Conservation (phyloP, 805 yeast genomes). For the Soucietia sequanensis region DNA sequence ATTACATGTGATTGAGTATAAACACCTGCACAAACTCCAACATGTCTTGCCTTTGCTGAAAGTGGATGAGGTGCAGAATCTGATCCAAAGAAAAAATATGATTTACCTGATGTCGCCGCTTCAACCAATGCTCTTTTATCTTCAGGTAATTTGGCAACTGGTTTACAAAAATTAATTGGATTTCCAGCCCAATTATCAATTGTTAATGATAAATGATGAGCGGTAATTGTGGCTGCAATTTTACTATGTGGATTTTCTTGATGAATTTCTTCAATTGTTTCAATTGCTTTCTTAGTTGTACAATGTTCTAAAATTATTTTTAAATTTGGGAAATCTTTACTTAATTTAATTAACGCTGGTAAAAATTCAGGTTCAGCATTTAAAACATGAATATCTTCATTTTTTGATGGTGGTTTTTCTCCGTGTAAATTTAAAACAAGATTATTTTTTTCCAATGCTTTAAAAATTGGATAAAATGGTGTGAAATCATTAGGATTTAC, state of each 20-base stretch:
- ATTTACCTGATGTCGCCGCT: constrained; percentile 90
- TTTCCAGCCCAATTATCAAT: constrained; percentile 97
- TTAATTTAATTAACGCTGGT: constrained; percentile 82
- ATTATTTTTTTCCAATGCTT: constrained; percentile 78
- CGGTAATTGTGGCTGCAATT: constrained; percentile 93
- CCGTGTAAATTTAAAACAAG: constrained; percentile 91
- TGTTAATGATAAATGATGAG: constrained; percentile 87
- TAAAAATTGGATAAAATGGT: constrained; percentile 83
- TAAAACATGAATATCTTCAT: constrained; percentile 74
- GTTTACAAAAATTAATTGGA: constrained; percentile 93
- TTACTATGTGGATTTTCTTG: constrained; percentile 36
- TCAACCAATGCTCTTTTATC: constrained; percentile 77
- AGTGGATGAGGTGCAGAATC: constrained; percentile 98
- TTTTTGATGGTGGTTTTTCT: constrained; percentile 70
- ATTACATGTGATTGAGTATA: constrained; percentile 84
- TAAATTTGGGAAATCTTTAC: constrained; percentile 78
- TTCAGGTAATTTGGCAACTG: constrained; percentile 90
- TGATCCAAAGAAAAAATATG: constrained; percentile 93
- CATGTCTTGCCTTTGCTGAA: constrained; percentile 68
- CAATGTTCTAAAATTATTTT: constrained; percentile 92
- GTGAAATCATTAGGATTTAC: constrained; percentile 92
- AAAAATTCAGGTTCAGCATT: constrained; percentile 92
- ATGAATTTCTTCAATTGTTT: constrained; percentile 69
- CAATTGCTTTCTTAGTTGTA: constrained; percentile 86
- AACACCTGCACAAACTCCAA: constrained; percentile 97